Evolutionary conservation across 2,329 filamentous ascomycete species (phyloP), one percentile per base, ranked within the genome.

Genomic region (Harringtonia lauricola): DNA sequence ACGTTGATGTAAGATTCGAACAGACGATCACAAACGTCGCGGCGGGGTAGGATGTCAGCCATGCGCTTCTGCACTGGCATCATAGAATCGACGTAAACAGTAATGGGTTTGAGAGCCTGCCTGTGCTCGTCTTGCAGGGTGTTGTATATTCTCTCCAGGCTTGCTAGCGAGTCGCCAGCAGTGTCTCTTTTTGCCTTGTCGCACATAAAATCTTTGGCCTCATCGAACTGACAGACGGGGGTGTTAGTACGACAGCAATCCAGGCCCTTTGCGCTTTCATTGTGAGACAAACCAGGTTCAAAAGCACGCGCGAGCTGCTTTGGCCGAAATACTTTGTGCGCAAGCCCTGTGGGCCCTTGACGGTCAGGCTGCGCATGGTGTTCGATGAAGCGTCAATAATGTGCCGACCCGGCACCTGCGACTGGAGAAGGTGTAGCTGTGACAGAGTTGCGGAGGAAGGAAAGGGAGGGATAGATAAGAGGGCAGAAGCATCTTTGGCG

Each of bases 31-130:
- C 73, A 77, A 9, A 72, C 65, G 1, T 58, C 46, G 52, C 65
- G 49, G 28, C 64, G 67, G 1, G 73, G 73, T 17, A 76, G 52
- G 14, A 76, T 72, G 45, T 76, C 72, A 26, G 64, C 65, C 73
- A 77, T 77, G 38, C 73, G 70, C 54, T 74, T 74, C 45, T 68
- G 67, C 3, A 76, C 64, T 0, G 73, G 72, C 54, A 73, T 71
- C 61, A 75, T 71, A n/a, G 72, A 76, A 51, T 76, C 71, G 24
- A 75, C 72, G 51, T 70, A 76, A 28, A 76, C 72, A 3, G 70
- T 63, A 36, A 76, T 74, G 1, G 73, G 72, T 6, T 66, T 58
- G 34, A 73, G 57, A 0, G 63, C 64, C 50, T 67, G 66, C 42
- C 60, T 60, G 51, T 70, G 65, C 26, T 71, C 66, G 39, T 68